Evolutionary conservation across 2,329 filamentous ascomycete genomes (phyloP).

Genomic region (Zymoseptoria tritici): DNA sequence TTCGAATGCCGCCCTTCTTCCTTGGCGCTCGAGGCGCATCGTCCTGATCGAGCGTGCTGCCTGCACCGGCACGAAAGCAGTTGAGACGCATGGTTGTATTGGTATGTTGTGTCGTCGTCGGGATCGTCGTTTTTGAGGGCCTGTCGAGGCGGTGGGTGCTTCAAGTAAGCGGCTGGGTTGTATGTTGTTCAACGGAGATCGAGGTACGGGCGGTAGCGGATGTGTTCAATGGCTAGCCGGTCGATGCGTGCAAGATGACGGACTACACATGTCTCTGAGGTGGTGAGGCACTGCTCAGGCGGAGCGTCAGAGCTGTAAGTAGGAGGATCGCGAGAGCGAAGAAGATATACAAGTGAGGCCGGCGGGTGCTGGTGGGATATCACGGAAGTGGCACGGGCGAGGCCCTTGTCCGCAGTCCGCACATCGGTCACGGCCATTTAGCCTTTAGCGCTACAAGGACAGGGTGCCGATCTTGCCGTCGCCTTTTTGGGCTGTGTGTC

Average conservation of each 20-base stretch:
- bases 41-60: conserved; percentile 13
- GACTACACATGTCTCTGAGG: neutral
- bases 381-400: neutral
- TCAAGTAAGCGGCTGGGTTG: neutral
- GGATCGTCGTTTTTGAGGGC: neutral
- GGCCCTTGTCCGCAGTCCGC: neutral
- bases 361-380: neutral
- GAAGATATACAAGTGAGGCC: neutral
- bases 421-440: neutral
- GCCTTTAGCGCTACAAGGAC: neutral
- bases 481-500: neutral
- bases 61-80: conserved; percentile 21
- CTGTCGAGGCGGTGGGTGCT: neutral
- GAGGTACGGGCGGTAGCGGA: neutral
- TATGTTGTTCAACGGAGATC: neutral
- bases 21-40: conserved; percentile 14
- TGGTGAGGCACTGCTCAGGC: neutral
- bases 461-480: neutral
- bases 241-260: neutral
- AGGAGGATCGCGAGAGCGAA: neutral
- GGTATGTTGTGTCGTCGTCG: neutral
- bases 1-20: conserved; percentile 14
- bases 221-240: neutral
- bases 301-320: neutral
- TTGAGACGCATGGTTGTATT: conserved; percentile 21